Base-by-base conservation (phyloP, 2,329 filamentous ascomycete species). In the Botryotinia calthae region DNA sequence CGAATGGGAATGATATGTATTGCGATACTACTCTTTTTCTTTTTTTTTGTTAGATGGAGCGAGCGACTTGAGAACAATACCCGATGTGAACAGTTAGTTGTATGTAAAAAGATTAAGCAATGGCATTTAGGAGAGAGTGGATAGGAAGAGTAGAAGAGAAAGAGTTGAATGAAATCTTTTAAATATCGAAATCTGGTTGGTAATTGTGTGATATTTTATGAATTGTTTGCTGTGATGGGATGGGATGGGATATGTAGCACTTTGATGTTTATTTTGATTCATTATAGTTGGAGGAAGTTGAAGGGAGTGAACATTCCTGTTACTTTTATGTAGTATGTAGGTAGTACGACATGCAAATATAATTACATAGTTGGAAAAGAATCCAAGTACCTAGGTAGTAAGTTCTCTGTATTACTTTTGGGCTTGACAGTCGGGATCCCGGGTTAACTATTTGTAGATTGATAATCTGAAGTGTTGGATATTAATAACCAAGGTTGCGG, bases 41-140 rank as follows among this genome's bases (percentile, higher is more conserved):
- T 46, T 63, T 65, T 48, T 14, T 66, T 66, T 37, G 28, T 66
- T 66, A 67, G 48, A 42, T 56, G 65, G 65, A 65, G 63, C 63
- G 65, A 67, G 64, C 48, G 65, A 67, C 42, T 70, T 63, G 59
- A 70, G 40, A 37, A 70, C 48, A 61, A 62, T 70, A 61, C 59
- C 68, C 42, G 40, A 64, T 63, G 48, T 56, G 48, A 67, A 31
- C 31, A 67, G 64, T 42, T 54, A 67, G 65, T 56, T 67, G 51
- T 40, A 31, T 56, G 48, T 67, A 67, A 44, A 67, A 16, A 37
- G 34, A 56, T 56, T 42, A 42, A 42, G 37, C 48, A 67, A 56
- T 67, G 65, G 25, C 25, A 56, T 67, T 67, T 67, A 48, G 14
- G 62, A 48, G 44, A 14, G 4, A 28, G 25, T 31, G 20, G 16